phyloP scores from a whole-genome alignment of 257 asterid genomes.

The Ocimum tenuiflorum region DNA sequence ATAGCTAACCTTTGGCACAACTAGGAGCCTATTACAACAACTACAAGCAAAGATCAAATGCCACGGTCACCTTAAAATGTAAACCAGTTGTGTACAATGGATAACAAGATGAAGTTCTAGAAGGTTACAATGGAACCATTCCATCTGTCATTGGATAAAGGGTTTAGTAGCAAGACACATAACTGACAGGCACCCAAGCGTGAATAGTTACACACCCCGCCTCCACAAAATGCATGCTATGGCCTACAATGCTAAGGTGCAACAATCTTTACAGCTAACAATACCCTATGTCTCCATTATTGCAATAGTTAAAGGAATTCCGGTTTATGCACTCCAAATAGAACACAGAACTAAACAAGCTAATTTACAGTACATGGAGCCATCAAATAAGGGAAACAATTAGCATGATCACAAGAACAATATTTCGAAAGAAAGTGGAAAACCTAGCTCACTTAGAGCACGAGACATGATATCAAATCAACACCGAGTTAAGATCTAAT shows the following conservation, averaged over 20 bases:
- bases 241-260: slow-evolving; percentile 11
- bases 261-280: background rate
- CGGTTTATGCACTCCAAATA: too few species aligned
- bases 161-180: background rate
- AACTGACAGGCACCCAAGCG: background rate
- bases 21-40: background rate
- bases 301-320: background rate
- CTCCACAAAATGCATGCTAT: slow-evolving; percentile 12
- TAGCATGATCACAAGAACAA: background rate
- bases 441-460: background rate
- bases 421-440: background rate
- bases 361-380: background rate
- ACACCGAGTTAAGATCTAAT: slow-evolving; percentile 11
- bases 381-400: background rate
- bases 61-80: background rate
- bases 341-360: background rate
- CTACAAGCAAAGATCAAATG: background rate
- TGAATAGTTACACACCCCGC: background rate
- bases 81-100: background rate
- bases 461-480: background rate
- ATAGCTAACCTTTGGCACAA: background rate
- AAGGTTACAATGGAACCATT: background rate
- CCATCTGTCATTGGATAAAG: background rate
- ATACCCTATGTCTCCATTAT: background rate
- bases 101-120: background rate